Evolutionary conservation across 148 eudicot species (phyloP), one percentile per base, ranked within the genome.

Genomic region (Tetragonia tetragonoides): DNA sequence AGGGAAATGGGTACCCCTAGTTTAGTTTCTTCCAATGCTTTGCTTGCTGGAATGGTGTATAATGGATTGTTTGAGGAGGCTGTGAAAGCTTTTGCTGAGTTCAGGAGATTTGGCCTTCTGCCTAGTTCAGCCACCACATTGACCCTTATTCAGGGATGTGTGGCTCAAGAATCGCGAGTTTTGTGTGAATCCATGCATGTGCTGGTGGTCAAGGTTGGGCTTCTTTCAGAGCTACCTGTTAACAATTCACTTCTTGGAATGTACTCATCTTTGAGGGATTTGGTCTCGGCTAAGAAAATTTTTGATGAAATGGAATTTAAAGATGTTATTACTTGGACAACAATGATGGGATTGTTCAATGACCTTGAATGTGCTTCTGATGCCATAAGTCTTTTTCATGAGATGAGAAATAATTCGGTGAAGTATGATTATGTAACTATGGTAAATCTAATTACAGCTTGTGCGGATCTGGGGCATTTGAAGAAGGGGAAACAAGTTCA

Each of bases 11-110:
- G 65, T n/a, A 9, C 24, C 41, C 77, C 83, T 3, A 16, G 61
- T 76, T 38, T 76, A 41, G 77, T 81, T 57, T 81, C 80, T 17
- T 81, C 59, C 77, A 81, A 76, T 72, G 77, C 83, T 40, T 62
- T 78, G 81, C 70, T 77, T 12, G 72, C 80, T 63, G 77, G 80
- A 7, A 76, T 81, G 79, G 71, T 76, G 9, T 41, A 65, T 51
- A 81, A 81, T 56, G 23, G 70, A 21, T 70, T 71, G 47, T 76
- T 75, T 64, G 46, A 76, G 66, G 77, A 81, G 21, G 76, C 83
- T 24, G 57, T 76, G 7, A 18, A 18, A 42, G 38, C 47, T 51
- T 81, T 76, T 54, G 74, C 18, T 6, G 71, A 72, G 56, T 64
- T 81, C 64, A 66, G 76, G 70, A 73, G 34, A 73, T 10, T 34